Base-by-base conservation (phyloP, 805 yeast genomes). In the Myxozyma kluyveri region DNA sequence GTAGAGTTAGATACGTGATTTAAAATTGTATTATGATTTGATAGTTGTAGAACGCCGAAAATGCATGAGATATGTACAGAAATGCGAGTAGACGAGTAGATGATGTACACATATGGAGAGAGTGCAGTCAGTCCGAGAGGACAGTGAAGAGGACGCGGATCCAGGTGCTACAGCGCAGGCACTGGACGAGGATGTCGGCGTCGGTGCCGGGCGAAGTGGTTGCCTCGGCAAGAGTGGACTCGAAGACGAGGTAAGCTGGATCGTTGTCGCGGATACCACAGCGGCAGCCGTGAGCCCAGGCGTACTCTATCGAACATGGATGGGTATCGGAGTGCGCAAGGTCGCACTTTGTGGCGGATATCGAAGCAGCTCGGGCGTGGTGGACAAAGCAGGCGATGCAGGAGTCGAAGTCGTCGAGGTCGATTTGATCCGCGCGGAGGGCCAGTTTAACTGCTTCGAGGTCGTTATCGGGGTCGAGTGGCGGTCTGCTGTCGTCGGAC, bases 161-260 rank as follows among this genome's bases (percentile, higher is more conserved):
- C 96, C 96, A 91, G 27, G 89, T 65, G 65, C 95, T 86, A 67
- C 98, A 91, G 29, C 86, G 82, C 10, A 71, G 65, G 65, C 98
- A 91, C 63, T 90, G 96, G 0, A 87, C 80, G 21, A 87, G 74
- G 1, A 90, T 75, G 57, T 84, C 85, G 57, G 73, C 83, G 1
- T 65, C 59, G 10, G 32, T 23, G 23, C n/a, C 48, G 17, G 22
- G 42, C 29, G 39, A 32, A 6, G 23, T 33, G 17, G 42, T 32
- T 49, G 74, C 74, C 3, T 74, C 71, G 17, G 70, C 81, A 49
- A 91, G 72, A 49, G 84, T 86, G 0, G 68, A 63, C 57, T 88
- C 96, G 1, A 72, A 72, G 1, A 91, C 65, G 14, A 64, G 63
- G 50, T 88, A 85, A 0, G 90, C 82, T n/a, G n/a, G n/a, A n/a